These are phyloP conservation scores for Eimeria zaria DNA, from an alignment of 169 alveolate species.

Conservation along the genomic window DNA sequence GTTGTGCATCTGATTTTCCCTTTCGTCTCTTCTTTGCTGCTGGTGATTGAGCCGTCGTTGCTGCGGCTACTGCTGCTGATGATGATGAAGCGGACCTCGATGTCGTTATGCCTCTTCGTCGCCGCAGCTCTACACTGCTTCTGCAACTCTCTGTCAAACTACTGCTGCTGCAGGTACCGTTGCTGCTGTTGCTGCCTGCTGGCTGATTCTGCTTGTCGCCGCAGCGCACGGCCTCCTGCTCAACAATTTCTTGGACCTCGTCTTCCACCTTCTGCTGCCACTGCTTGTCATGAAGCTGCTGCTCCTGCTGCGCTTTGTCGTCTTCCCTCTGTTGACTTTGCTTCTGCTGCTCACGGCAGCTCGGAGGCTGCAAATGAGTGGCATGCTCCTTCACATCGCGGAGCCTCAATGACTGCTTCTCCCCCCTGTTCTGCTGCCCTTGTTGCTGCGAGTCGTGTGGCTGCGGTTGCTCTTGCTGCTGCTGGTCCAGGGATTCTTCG, in stretches of 20 bases:
- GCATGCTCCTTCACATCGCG: background rate
- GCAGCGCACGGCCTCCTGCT: background rate
- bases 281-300: background rate
- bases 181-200: background rate
- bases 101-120: background rate
- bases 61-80: background rate
- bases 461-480: background rate
- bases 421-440: background rate
- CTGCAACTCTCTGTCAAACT: background rate
- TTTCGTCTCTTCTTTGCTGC: constrained; percentile 4
- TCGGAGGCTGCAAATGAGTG: background rate
- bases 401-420: background rate
- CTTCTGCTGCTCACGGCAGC: background rate
- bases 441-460: background rate
- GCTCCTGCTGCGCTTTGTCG: background rate
- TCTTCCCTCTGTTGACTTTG: background rate
- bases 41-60: background rate
- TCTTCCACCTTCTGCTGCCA: background rate
- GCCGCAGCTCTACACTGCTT: background rate
- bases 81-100: background rate
- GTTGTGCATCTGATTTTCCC: background rate
- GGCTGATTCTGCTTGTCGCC: background rate
- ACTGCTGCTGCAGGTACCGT: background rate
- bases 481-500: background rate
- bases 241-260: background rate